Evolutionary conservation across 371 early-diverging fungal species (phyloP).

Genomic region (Pancytospora epiphaga): DNA sequence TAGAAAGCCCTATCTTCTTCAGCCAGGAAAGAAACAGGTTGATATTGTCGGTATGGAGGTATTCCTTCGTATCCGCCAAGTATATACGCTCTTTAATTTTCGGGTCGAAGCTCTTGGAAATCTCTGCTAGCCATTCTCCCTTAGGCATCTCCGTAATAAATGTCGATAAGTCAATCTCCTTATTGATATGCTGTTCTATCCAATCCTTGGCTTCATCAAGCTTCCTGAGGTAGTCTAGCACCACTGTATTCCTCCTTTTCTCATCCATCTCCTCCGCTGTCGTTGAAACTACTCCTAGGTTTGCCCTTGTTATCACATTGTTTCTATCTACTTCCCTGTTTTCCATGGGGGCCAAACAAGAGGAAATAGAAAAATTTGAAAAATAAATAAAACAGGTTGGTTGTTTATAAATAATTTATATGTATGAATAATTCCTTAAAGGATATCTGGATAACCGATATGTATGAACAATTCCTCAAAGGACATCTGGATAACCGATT

Average conservation of each 20-base stretch:
- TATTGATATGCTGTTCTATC: constrained; percentile 66
- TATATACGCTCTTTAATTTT: constrained; percentile 74
- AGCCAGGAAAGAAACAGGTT: constrained; percentile 77
- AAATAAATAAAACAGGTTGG: background rate
- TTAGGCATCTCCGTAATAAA: constrained; percentile 72
- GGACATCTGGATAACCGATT: too few species aligned
- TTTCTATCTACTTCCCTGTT: constrained; percentile 1
- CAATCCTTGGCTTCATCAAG: constrained; percentile 95
- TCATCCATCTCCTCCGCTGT: constrained; percentile 69
- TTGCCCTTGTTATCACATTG: constrained; percentile 1
- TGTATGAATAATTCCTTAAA: background rate
- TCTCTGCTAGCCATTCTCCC: constrained; percentile 78
- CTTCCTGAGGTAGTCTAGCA: constrained; percentile 94
- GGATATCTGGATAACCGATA: too few species aligned
- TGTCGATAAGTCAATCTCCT: constrained; percentile 69
- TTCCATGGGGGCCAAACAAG: background rate
- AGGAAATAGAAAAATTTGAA: background rate
- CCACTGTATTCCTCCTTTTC: constrained; percentile 75
- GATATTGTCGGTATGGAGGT: constrained; percentile 92
- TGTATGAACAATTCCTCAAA: too few species aligned
- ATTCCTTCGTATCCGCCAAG: constrained; percentile 70
- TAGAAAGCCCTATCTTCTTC: constrained; percentile 70
- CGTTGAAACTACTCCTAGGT: constrained; percentile 20
- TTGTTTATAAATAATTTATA: background rate
- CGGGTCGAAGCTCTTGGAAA: constrained; percentile 75